Evolutionary conservation across 1,284 basidiomycete genomes (phyloP).

Genomic region (Irpex rosettiformis): DNA sequence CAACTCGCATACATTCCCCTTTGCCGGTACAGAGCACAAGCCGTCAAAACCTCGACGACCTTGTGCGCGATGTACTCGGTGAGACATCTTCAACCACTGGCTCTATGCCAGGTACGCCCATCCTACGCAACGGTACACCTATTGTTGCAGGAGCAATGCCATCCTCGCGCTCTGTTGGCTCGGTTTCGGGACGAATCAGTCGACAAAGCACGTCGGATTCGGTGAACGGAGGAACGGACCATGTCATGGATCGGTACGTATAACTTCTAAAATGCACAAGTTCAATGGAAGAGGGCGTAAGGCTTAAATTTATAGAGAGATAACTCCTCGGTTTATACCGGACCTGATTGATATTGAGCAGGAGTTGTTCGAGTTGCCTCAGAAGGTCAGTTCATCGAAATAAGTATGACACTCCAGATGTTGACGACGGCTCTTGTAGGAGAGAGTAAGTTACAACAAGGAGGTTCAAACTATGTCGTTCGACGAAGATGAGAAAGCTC

Average conservation of each 20-base stretch:
- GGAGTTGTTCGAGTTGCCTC: conserved; percentile 87
- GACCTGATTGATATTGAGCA: conserved; percentile 85
- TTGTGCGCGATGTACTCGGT: conserved; percentile 45
- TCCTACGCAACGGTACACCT: conserved; percentile 33
- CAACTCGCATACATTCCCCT: not conserved
- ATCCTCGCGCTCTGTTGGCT: conserved; percentile 41
- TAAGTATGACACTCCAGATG: conserved; percentile 1
- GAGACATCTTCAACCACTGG: conserved; percentile 36
- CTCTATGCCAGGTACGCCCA: conserved; percentile 72
- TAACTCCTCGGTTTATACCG: conserved; percentile 62
- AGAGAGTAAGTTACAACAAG: conserved; percentile 92
- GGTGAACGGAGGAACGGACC: conserved; percentile 55
- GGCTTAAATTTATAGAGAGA: conserved; percentile 38
- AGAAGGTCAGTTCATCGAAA: conserved; percentile 51
- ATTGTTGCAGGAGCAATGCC: conserved; percentile 39
- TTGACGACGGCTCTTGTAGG: conserved; percentile 38
- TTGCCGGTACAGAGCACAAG: conserved; percentile 14
- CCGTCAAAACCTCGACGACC: conserved; percentile 40
- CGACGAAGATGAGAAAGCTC: conserved; percentile 40
- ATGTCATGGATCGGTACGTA: conserved; percentile 59
- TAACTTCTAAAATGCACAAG: conserved; percentile 2
- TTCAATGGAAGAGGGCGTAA: conserved; percentile 17
- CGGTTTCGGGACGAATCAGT: conserved; percentile 58
- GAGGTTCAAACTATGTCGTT: conserved; percentile 85
- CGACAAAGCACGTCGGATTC: conserved; percentile 57